Percentiles rank a stretch among this genome's conserved stretches.
phyloP scores from a whole-genome alignment of 495 filamentous ascomycete species.

The Penicillium simplicissimum region DNA sequence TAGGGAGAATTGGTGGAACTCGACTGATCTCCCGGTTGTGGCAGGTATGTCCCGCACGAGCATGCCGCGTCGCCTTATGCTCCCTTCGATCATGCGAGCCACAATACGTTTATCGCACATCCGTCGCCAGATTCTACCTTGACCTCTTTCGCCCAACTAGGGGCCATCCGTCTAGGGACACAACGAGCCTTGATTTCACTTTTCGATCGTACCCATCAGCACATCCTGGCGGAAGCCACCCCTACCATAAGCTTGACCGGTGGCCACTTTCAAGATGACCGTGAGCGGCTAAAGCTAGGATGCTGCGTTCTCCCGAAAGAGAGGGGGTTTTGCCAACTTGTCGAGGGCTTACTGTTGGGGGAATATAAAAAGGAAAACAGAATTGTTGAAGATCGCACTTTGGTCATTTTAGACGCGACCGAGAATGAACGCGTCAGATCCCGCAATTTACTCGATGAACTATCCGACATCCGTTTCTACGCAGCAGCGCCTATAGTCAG shows the following conservation, averaged over 20 bases:
- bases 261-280: constrained; percentile 24
- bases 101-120: constrained; percentile 13
- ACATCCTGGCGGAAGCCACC: constrained; percentile 61
- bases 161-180: constrained; percentile 50
- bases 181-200: constrained; percentile 58
- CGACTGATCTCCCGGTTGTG: too few species aligned
- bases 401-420: constrained; percentile 26
- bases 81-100: too few species aligned
- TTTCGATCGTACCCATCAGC: constrained; percentile 54
- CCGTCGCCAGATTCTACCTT: constrained; percentile 55
- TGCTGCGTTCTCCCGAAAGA: constrained; percentile 44
- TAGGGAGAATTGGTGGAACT: too few species aligned
- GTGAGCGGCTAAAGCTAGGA: constrained; percentile 41
- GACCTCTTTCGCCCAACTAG: constrained; percentile 62
- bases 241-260: constrained; percentile 45
- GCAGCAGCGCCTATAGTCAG: constrained; percentile 61
- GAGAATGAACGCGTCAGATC: constrained; percentile 25
- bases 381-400: constrained; percentile 15
- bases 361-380: constrained; percentile 6
- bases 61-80: too few species aligned
- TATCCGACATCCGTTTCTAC: constrained; percentile 54
- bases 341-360: constrained; percentile 1
- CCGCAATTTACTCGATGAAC: constrained; percentile 28
- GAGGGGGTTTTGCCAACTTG: constrained; percentile 48
- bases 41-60: too few species aligned